phyloP scores from a whole-genome alignment of 805 yeast genomes.

The Metschnikowia lochheadii region DNA sequence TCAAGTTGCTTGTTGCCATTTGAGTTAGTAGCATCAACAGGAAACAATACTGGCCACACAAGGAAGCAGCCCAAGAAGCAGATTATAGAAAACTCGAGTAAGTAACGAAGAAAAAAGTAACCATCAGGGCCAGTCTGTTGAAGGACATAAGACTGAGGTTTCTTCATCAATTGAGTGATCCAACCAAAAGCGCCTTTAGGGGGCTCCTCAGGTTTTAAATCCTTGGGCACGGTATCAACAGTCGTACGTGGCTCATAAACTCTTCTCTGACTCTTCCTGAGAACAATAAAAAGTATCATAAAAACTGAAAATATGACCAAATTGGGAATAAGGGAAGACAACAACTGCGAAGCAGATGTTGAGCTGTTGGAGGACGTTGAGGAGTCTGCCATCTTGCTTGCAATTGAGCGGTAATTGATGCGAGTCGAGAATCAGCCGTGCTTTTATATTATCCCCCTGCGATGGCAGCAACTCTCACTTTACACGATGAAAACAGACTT shows the following conservation, averaged over 20 bases:
- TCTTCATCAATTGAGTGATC: slow-evolving; percentile 47
- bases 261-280: slow-evolving; percentile 42
- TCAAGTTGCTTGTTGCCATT: slow-evolving; percentile 55
- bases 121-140: slow-evolving; percentile 77
- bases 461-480: neutral
- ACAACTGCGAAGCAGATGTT: slow-evolving; percentile 47
- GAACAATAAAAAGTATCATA: slow-evolving; percentile 32
- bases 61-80: slow-evolving; percentile 52
- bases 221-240: slow-evolving; percentile 45
- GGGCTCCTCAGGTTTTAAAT: slow-evolving; percentile 40
- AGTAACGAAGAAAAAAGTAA: slow-evolving; percentile 64
- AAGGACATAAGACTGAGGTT: slow-evolving; percentile 58
- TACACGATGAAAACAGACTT: neutral
- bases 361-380: slow-evolving; percentile 7
- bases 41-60: slow-evolving; percentile 65
- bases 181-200: slow-evolving; percentile 50
- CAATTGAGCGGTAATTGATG: neutral
- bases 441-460: neutral
- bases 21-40: slow-evolving; percentile 73
- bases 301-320: slow-evolving; percentile 41
- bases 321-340: slow-evolving; percentile 45
- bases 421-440: neutral
- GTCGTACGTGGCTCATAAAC: slow-evolving; percentile 51
- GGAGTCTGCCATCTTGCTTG: slow-evolving; percentile 1
- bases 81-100: slow-evolving; percentile 51